Evolutionary conservation across 805 yeast genomes (phyloP), one percentile per base, ranked within the genome.

Genomic region (Kregervanrija pseudodelftensis): DNA sequence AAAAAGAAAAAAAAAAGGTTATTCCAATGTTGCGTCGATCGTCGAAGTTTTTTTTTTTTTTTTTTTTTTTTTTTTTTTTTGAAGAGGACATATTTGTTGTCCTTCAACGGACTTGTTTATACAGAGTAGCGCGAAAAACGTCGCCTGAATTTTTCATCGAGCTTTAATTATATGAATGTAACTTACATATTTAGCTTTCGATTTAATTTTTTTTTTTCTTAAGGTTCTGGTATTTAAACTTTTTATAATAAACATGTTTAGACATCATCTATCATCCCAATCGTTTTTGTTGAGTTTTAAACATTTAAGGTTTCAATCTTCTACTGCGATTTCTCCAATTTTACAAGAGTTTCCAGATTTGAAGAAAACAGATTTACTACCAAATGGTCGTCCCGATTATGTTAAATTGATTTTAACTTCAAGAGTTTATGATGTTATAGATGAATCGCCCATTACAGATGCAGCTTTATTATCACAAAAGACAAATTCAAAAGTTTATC

Each of bases 391-490:
- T 11, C 97, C 98, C n/a, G 97, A 93, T 68, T 93, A 93, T 59
- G 79, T 93, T 51, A 85, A 95, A 59, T 70, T 93, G 66, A 89
- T 91, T 41, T 69, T 93, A 43, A 87, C 97, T 1, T 85, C 97
- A 2, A 72, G 96, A 47, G 98, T 93, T 2, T 95, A 95, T 64
- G 99, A 95, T 57, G 96, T 88, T 10, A 83, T 93, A 36, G 82
- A 85, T 38, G 98, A 93, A 51, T 80, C 96, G 0, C 97, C 98
- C 5, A 70, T 89, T 35, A 76, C 86, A 1, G 69, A 72, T 33
- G 98, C 95, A 0, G 76, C 79, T 10, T 79, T 83, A 28, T 69
- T 93, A 39, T 81, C 93, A 1, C 82, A 80, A 40, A 81, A 79
- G 57, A 70, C 81, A n/a, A 85, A 85, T 42, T 73, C 95, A 38